Base-by-base conservation (phyloP, 768 basidiomycete species). In the Cyclocybe aegerita region DNA sequence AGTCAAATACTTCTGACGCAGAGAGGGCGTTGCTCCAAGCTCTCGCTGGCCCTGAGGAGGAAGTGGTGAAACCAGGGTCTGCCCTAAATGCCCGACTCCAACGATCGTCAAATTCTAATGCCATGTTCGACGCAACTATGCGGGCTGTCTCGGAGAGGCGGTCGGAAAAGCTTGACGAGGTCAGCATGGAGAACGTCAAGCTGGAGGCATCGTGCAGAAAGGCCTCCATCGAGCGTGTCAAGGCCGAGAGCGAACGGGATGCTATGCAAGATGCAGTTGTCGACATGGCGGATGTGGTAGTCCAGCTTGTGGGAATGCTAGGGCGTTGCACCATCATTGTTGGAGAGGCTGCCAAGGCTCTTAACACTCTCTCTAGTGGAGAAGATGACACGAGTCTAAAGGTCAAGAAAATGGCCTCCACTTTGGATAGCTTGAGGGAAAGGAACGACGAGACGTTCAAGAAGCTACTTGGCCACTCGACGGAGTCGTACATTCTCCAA, bases 61-160 rank as follows among this genome's bases (percentile, higher is more conserved):
- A 83, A 47, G 79, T 74, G 15, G 61, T 86, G 43, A 81, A 76
- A 60, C 63, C 81, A 2, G 75, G 79, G 40, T 88, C 90, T 7
- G 64, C 77, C 0, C 66, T 90, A 38, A 80, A 76, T 52, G 65
- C 70, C 46, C 78, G 83, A 48, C 63, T 90, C 29, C 80, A 82
- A 60, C 81, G 85, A 4, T 86, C 90, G 3, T 77, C 77, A 50
- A 93, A 92, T 63, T 83, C 89, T 4, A 76, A 72, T 53, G 82
- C 86, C 31, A 88, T 93, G 78, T 91, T 93, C 61, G 89, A 91
- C 41, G 91, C 89, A 11, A 90, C 88, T 34, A 79, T 93, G 62
- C 82, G 88, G n/a, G 90, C 90, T 11, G 84, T 86, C 43, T 82
- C 86, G 32, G 88, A 94, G 61, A 76, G 92, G 47, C 83, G 79